phyloP scores from a whole-genome alignment of 352 stramenopile genomes.

The Pythium aristosporum region DNA sequence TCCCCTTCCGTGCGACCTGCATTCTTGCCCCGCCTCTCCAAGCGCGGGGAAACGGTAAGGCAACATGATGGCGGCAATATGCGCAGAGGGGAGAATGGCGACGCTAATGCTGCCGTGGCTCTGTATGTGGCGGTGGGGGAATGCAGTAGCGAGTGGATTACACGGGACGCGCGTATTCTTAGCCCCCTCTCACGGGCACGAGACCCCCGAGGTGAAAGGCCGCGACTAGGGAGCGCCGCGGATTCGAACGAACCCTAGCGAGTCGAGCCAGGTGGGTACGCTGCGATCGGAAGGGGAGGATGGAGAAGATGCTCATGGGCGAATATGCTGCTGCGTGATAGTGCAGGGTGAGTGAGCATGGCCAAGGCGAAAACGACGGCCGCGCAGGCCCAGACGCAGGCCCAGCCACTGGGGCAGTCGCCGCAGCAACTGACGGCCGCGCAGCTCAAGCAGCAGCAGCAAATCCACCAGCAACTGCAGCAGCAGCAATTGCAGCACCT shows the following conservation, averaged over 20 bases:
- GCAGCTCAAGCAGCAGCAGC: slow-evolving; percentile 24
- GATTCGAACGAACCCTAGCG: background rate
- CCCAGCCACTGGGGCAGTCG: background rate
- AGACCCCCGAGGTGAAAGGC: no score
- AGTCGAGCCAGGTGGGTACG: background rate
- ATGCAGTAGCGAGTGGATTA: no score
- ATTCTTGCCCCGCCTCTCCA: background rate
- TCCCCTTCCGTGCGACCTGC: background rate
- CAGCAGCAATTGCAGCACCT: slow-evolving; percentile 36
- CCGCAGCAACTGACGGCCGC: slow-evolving; percentile 2
- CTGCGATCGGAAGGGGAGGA: no score
- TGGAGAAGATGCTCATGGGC: no score
- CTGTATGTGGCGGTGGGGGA: no score
- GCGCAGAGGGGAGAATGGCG: no score
- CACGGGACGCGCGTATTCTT: no score
- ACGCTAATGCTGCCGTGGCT: no score
- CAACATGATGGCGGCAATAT: no score
- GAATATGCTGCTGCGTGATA: background rate
- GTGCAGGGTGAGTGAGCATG: background rate
- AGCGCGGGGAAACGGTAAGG: background rate
- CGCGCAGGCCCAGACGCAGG: background rate
- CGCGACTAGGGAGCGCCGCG: no score
- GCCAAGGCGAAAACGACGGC: slow-evolving; percentile 3
- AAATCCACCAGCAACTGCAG: slow-evolving; percentile 28
- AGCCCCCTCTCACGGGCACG: no score